Base-by-base conservation (phyloP, 1,284 basidiomycete species). In the Polyporus tsugae region DNA sequence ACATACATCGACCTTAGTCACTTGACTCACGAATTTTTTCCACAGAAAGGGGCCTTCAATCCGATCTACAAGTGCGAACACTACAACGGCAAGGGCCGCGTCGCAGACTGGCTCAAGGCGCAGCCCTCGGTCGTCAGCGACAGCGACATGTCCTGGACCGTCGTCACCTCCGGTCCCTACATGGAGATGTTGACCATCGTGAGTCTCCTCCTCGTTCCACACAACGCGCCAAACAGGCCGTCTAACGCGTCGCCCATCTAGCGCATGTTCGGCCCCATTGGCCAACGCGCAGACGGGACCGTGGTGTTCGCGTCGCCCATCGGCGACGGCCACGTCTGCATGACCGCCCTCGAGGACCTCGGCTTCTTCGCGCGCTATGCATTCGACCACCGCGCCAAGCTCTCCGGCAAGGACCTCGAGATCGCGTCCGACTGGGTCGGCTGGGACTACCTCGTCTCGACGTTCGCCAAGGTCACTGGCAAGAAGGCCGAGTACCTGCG, bases 121-220 rank as follows among this genome's bases (percentile, higher is more conserved):
- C 85, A 86, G 71, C 78, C 81, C 1, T 84, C 84, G 6, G 75
- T 77, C n/a, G 75, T 78, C 19, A 77, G 75, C 53, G 79, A 81
- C 17, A 67, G 75, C 19, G 78, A 76, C 6, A 75, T 86, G 69
- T 79, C 80, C 6, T 85, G 83, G 83, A 80, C 79, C 13, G 77
- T 80, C 25, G 76, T 85, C 55, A 80, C 80, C 7, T 80, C 82
- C n/a, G 82, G 82, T 1, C 81, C 82, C 1, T 85, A 85, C 75
- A 80, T 84, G 74, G 84, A 86, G 52, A 83, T 84, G 81, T 62
- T 85, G 9, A 77, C 78, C 44, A 72, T 73, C 46, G 80, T 82
- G 65, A 68, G 82, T 78, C 44, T 29, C 19, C 29, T 62, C 33
- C n/a, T 19, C 38, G 17, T 38, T 6, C 10, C 59, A 29, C 29